Evolutionary conservation across 768 basidiomycete species (phyloP), one percentile per base, ranked within the genome.

Genomic region (Pisolithus albus): DNA sequence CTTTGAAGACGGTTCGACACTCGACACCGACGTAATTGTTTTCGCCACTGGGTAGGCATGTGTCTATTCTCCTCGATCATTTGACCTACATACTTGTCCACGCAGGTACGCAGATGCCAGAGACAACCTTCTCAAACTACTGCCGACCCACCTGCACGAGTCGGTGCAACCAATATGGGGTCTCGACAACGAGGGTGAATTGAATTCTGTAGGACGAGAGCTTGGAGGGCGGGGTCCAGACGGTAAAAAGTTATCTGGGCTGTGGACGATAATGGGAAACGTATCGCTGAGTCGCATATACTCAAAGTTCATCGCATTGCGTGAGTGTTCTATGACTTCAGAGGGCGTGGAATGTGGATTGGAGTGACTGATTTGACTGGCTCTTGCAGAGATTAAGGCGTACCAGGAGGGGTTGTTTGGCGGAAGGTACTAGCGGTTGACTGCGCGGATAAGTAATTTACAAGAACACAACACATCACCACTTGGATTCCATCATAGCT

Each of bases 221-320:
- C 58, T 79, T 32, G 83, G 82, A 18, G 59, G 77, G n/a, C 70
- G 54, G 1, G 13, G 43, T 18, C 47, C 57, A 34, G 51, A 59
- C 2, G 58, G 53, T 0, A 43, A 60, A 15, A 50, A 45, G 34
- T 28, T 62, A 13, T 52, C 54, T 36, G 67, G 65, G 11, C 52
- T 82, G 38, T 86, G 82, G 81, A 73, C 66, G 53, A 77, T 81
- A 72, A 71, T 82, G 66, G 84, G 84, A 9, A 84, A 84, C 59
- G 63, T 87, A 7, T 80, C 80, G 0, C 56, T 80, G 54, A 78
- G 77, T 51, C 73, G 85, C 0, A 85, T 85, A 73, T 75, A 83
- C 63, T 86, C 85, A 5, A 84, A 78, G 53, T 81, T 81, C 57
- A 47, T 86, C 36, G 83, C 82, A 0, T 70, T 85, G 43, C 82